Conservation (phyloP, 169 alveolate genomes). For the Sarcocystis neurona region DNA sequence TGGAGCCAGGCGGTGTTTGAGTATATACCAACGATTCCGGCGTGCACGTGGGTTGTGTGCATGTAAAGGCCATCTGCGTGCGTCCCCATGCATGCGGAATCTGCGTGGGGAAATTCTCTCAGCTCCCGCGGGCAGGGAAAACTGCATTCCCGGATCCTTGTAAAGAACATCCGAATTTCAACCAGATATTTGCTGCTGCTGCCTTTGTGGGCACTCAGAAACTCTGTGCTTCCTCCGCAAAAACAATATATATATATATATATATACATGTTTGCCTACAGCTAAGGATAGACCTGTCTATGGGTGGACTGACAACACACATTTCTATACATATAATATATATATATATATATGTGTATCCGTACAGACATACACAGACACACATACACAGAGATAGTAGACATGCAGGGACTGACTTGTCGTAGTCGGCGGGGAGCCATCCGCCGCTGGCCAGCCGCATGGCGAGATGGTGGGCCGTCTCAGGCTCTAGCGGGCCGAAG, state of each 20-base stretch:
- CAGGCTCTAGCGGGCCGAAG: constrained; percentile 53
- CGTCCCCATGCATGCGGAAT: too few species aligned
- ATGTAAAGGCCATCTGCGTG: too few species aligned
- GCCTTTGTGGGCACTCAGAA: too few species aligned
- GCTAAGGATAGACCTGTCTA: background rate
- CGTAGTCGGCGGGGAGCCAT: constrained; percentile 60
- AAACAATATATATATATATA: background rate
- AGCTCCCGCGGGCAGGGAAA: too few species aligned
- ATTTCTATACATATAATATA: background rate
- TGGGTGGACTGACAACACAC: background rate
- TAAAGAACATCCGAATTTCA: too few species aligned
- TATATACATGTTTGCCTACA: background rate
- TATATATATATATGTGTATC: background rate
- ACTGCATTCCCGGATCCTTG: too few species aligned
- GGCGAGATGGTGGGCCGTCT: constrained; percentile 62
- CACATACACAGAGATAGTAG: background rate
- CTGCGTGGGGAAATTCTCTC: too few species aligned
- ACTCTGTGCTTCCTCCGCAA: too few species aligned
- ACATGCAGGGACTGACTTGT: constrained; percentile 25
- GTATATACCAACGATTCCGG: too few species aligned
- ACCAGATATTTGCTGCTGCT: too few species aligned
- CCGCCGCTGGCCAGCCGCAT: constrained; percentile 61
- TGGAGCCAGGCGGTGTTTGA: background rate
- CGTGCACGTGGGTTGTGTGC: too few species aligned
- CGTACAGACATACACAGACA: background rate